phyloP scores from a whole-genome alignment of 2,329 filamentous ascomycete species.

The Diplocarpon mali region DNA sequence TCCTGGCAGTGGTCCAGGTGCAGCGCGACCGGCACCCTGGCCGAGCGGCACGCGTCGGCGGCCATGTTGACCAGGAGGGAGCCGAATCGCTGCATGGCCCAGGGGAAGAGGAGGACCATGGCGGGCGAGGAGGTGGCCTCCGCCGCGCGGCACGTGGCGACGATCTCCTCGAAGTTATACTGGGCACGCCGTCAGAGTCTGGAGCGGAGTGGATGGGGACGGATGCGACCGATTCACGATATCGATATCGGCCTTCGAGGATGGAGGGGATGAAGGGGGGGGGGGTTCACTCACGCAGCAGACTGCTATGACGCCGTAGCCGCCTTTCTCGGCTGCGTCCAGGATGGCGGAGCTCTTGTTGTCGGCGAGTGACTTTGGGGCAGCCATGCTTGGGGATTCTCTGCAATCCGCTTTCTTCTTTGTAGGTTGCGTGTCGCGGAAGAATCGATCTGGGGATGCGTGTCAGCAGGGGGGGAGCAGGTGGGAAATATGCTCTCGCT shows the following conservation, averaged over 20 bases:
- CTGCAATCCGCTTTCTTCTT: no score
- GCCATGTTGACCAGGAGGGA: conserved; percentile 43
- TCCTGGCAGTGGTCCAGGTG: conserved; percentile 59
- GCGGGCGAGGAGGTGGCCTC: conserved; percentile 52
- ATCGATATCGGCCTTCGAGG: not conserved
- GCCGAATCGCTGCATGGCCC: conserved; percentile 52
- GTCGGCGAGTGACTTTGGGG: not conserved
- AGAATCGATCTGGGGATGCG: no score
- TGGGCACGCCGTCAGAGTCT: conserved; percentile 15
- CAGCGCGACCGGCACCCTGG: conserved; percentile 48
- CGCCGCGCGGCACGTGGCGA: conserved; percentile 54
- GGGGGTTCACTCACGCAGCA: conserved; percentile 8
- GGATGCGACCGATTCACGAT: no score
- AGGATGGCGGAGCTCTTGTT: conserved; percentile 34
- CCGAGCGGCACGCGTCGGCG: conserved; percentile 40
- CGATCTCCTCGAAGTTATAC: conserved; percentile 61
- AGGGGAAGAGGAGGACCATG: conserved; percentile 62
- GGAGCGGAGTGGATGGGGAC: no score
- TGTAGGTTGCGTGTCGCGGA: no score
- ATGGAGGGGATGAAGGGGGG: not conserved
- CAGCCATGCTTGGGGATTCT: not conserved
- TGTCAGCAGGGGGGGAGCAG: no score
- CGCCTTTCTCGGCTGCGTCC: conserved; percentile 37
- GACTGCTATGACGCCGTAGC: conserved; percentile 38
- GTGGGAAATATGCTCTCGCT: no score